These are phyloP conservation scores for Candolleomyces efflorescens DNA, from an alignment of 768 basidiomycete genomes.

Conservation along the genomic window DNA sequence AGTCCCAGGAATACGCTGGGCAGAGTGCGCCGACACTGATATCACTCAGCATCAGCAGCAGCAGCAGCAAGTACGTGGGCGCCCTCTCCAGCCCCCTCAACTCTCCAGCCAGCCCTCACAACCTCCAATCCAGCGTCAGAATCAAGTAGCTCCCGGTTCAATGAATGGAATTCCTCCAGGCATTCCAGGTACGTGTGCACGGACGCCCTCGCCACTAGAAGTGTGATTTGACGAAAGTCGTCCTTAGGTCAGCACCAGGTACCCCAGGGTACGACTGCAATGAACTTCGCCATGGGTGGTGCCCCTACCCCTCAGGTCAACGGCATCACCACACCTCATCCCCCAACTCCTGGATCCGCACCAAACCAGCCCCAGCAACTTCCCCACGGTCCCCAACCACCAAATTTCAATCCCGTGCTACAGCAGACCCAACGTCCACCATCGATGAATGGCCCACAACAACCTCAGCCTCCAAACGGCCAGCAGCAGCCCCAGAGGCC, in stretches of 20 bases:
- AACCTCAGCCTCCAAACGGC: conserved; percentile 8
- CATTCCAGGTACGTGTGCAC: conserved; percentile 1
- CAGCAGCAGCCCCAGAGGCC: conserved; percentile 13
- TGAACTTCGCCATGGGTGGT: conserved; percentile 7
- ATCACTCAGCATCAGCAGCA: conserved; percentile 19
- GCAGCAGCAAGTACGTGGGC: conserved; percentile 11
- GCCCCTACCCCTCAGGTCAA: conserved; percentile 9
- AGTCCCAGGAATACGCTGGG: conserved; percentile 18
- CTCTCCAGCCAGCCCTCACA: not conserved
- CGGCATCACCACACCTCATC: conserved; percentile 6
- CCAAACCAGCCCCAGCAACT: conserved; percentile 8
- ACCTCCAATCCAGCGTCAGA: conserved; percentile 8
- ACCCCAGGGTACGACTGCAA: conserved; percentile 7
- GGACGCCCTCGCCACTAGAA: not conserved
- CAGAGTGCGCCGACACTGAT: not conserved
- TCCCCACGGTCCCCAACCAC: conserved; percentile 11
- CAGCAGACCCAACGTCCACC: conserved; percentile 10
- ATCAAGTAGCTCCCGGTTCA: conserved; percentile 10
- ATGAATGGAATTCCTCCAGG: conserved; percentile 14
- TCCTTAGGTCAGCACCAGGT: not conserved
- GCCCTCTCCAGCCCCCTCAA: not conserved
- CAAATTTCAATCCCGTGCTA: conserved; percentile 16
- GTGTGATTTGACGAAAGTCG: not conserved
- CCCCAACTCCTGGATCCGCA: conserved; percentile 6
- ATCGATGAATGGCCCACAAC: conserved; percentile 13